Evolutionary conservation across 371 early-diverging fungal genomes (phyloP), one percentile per base, ranked within the genome.

Genomic region (Mucor indicus): DNA sequence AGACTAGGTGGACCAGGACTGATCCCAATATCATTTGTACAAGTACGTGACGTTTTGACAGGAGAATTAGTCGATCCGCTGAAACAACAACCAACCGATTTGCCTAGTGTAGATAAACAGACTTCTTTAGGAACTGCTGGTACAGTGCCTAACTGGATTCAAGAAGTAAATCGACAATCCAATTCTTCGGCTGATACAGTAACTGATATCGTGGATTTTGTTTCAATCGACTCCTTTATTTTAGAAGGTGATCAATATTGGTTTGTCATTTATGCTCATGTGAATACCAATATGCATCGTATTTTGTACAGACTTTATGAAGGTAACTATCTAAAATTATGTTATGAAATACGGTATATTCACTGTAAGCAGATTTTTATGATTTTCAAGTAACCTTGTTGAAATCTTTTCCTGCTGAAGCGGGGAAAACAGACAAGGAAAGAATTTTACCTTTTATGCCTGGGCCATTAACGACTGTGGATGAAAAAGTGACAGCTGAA

Each of bases 21-120:
- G 44, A 87, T 92, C 47, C 92, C 92, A 1, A 81, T 87, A 7
- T 78, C 84, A 9, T 91, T 83, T 78, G 72, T 91, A 12, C 81
- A 89, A 67, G 73, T 91, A 43, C 66, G 83, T 31, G 88, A 91
- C 60, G 79, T 76, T 29, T 56, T 64, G 10, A 82, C 85, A 1
- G 86, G 86, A 7, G 72, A 77, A 27, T 56, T 77, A 5, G 75
- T 86, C n/a, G 89, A 87, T 38, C 86, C 86, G 87, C 86, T 87
- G 51, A 74, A 73, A 37, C 72, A 73, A 63, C 66, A 75, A 3
- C n/a, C n/a, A n/a, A n/a, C n/a, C n/a, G n/a, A n/a, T n/a, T n/a
- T n/a, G n/a, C 55, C 71, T 50, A 36, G 38, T 12, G 79, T 79
- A 48, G 73, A 77, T 43, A n/a, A n/a, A n/a, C n/a, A n/a, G n/a